phyloP scores from a whole-genome alignment of 2,329 filamentous ascomycete genomes.

The Neofusicoccum sp. region DNA sequence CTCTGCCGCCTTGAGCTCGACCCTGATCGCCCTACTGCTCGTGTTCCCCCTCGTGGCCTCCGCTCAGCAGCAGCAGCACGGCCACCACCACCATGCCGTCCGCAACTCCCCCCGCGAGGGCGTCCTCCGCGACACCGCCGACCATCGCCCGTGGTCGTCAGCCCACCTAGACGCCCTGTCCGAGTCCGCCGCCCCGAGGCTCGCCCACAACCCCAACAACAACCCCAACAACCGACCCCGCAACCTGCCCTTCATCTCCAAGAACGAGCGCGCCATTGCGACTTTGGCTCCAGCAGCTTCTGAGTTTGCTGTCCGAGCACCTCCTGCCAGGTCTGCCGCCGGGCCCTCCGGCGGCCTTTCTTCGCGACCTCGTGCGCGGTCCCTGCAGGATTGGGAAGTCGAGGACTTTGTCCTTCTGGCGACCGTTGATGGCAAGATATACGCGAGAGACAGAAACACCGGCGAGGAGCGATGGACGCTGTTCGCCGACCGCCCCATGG shows the following conservation, averaged over 20 bases:
- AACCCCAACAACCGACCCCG: slow-evolving; percentile 19
- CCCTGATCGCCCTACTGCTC: slow-evolving; percentile 34
- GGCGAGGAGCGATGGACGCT: slow-evolving; percentile 84
- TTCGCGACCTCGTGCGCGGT: slow-evolving; percentile 89
- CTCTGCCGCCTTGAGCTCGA: slow-evolving; percentile 31
- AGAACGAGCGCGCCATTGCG: slow-evolving; percentile 90
- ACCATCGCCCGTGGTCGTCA: slow-evolving; percentile 21
- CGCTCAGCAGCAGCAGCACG: slow-evolving; percentile 42
- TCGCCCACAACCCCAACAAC: slow-evolving; percentile 12
- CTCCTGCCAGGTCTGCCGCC: slow-evolving; percentile 61
- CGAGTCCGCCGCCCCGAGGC: background rate
- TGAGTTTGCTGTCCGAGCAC: slow-evolving; percentile 85
- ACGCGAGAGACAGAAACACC: slow-evolving; percentile 84
- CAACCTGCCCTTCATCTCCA: slow-evolving; percentile 29
- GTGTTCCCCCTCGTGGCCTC: slow-evolving; percentile 31
- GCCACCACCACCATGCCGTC: slow-evolving; percentile 21
- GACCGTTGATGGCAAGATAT: slow-evolving; percentile 97
- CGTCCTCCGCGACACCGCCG: slow-evolving; percentile 28
- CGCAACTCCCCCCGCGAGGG: slow-evolving; percentile 30
- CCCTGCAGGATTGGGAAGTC: slow-evolving; percentile 98
- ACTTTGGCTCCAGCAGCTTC: slow-evolving; percentile 81
- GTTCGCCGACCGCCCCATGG: slow-evolving; percentile 79
- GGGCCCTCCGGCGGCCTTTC: slow-evolving; percentile 47
- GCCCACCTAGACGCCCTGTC: slow-evolving; percentile 15
- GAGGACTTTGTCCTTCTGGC: slow-evolving; percentile 99